Percentiles rank a stretch among this genome's conserved stretches.
Evolutionary conservation across 1,284 basidiomycete species (phyloP).

Genomic region (Apiotrichum mycotoxinovorans): DNA sequence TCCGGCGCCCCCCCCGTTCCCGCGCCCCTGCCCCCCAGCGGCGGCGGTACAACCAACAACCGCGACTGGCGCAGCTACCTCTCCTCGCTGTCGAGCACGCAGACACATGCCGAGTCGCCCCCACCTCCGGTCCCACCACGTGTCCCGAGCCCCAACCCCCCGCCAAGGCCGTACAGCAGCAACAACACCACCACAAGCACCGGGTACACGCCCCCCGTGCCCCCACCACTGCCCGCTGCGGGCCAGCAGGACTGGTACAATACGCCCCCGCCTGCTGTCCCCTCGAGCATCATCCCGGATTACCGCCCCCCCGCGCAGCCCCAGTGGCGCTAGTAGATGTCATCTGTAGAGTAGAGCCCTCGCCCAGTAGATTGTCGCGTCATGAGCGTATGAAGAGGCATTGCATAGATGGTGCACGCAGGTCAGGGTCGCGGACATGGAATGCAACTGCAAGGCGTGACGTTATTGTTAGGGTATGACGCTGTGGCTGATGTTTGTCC

Average conservation of each 20-base stretch:
- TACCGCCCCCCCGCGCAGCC: conserved; percentile 1
- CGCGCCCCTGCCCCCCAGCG: conserved; percentile 1
- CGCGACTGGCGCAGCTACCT: conserved; percentile 42
- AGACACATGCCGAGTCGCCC: not conserved
- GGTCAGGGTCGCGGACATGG: no score
- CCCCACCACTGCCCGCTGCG: no score
- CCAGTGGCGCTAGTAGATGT: conserved; percentile 7
- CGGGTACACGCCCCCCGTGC: conserved; percentile 23
- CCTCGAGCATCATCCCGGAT: not conserved
- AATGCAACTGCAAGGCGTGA: no score
- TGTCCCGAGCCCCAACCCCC: conserved; percentile 22
- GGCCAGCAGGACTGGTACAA: conserved; percentile 8
- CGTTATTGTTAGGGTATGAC: no score
- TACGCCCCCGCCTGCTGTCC: conserved; percentile 6
- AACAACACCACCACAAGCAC: conserved; percentile 10
- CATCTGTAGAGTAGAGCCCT: not conserved
- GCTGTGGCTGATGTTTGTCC: no score
- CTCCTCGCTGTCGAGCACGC: conserved; percentile 17
- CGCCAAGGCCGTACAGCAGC: conserved; percentile 7
- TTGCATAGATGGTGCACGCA: not conserved
- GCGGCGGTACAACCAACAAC: conserved; percentile 10
- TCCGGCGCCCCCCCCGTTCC: not conserved
- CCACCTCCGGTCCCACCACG: not conserved
- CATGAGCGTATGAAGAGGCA: not conserved
- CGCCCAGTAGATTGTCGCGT: not conserved